phyloP scores from a whole-genome alignment of 768 basidiomycete species.

The Lentinula sp. region DNA sequence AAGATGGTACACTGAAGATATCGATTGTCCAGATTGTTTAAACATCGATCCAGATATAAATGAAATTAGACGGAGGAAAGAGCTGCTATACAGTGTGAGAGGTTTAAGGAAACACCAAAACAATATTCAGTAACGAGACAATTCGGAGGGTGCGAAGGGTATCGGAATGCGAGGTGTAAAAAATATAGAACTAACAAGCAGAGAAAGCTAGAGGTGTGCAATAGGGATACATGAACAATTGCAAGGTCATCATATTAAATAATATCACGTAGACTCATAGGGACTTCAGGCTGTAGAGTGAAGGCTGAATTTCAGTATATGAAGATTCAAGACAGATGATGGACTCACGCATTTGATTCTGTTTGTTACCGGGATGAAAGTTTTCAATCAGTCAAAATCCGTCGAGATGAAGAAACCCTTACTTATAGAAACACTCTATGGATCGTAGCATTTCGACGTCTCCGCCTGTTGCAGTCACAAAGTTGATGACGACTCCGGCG shows the following conservation, averaged over 20 bases:
- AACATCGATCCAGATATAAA: slow-evolving; percentile 38
- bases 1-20: slow-evolving; percentile 88
- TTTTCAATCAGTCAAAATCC: no score
- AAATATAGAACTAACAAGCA: slow-evolving; percentile 31
- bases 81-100: slow-evolving; percentile 66
- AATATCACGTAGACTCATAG: slow-evolving; percentile 85
- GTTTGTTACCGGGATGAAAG: background rate
- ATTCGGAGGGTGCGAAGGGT: slow-evolving; percentile 56
- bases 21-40: slow-evolving; percentile 51
- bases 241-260: slow-evolving; percentile 53
- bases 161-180: slow-evolving; percentile 56
- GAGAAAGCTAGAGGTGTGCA: slow-evolving; percentile 34
- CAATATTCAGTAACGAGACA: slow-evolving; percentile 56
- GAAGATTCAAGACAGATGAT: background rate
- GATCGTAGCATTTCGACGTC: slow-evolving; percentile 98
- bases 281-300: slow-evolving; percentile 73
- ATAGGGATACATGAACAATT: slow-evolving; percentile 79
- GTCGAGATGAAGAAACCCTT: slow-evolving; percentile 19
- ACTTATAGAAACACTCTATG: slow-evolving; percentile 99
- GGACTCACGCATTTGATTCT: slow-evolving; percentile 85
- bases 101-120: slow-evolving; percentile 35
- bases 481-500: slow-evolving; percentile 91
- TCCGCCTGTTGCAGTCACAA: slow-evolving; percentile 95
- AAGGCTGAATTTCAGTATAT: slow-evolving; percentile 16
- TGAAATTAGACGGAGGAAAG: slow-evolving; percentile 21